Conservation (phyloP, 179 eudicot genomes). For the Drosera spatulata region DNA sequence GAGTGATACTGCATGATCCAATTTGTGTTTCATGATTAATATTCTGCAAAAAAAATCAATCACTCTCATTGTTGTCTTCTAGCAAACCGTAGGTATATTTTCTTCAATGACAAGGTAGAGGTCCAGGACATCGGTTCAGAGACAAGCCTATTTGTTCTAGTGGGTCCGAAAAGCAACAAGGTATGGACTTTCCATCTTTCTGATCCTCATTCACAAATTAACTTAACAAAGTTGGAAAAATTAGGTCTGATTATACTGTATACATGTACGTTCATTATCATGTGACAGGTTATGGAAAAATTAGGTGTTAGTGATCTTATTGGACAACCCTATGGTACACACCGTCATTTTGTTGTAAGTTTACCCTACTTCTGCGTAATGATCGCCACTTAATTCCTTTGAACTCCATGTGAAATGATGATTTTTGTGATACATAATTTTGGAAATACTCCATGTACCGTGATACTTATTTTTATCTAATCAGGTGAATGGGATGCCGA, state of each 20-base stretch:
- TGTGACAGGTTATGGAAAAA: slow-evolving; percentile 36
- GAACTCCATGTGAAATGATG: too few species aligned
- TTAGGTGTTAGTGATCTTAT: slow-evolving; percentile 43
- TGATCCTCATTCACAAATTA: neutral
- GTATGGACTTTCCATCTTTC: slow-evolving; percentile 16
- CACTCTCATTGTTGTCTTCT: slow-evolving; percentile 2
- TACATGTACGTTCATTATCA: neutral
- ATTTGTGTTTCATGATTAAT: neutral
- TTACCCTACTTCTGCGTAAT: neutral
- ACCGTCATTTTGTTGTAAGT: slow-evolving; percentile 48
- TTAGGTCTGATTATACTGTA: neutral
- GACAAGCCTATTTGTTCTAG: slow-evolving; percentile 46
- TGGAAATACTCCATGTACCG: too few species aligned
- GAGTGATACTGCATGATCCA: neutral
- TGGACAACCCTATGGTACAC: slow-evolving; percentile 63
- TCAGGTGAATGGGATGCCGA: slow-evolving; percentile 58
- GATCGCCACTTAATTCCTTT: too few species aligned
- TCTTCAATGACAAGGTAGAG: slow-evolving; percentile 65
- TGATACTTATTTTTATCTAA: neutral
- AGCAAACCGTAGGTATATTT: slow-evolving; percentile 41
- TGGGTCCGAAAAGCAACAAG: slow-evolving; percentile 51
- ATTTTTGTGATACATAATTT: too few species aligned
- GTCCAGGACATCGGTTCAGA: slow-evolving; percentile 44
- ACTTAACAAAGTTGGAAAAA: neutral
- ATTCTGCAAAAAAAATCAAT: neutral